A percentile compares a stretch with the other conserved stretches of the same genome.
These are phyloP conservation scores for Rhododendron kiyosumense DNA, from an alignment of 148 eudicot genomes.

Conservation along the genomic window DNA sequence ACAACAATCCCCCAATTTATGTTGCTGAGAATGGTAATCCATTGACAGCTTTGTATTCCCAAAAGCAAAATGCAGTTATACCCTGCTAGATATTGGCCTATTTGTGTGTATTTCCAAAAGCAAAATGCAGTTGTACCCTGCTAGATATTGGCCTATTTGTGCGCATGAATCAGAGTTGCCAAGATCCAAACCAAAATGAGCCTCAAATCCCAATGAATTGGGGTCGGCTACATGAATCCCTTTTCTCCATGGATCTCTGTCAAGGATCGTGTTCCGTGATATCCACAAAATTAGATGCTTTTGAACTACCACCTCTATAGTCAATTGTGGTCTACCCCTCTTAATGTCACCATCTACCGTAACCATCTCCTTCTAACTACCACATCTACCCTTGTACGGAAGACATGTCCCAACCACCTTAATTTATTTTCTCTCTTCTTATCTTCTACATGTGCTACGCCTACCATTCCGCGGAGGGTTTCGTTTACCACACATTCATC, in stretches of 20 bases:
- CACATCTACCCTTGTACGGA: neutral
- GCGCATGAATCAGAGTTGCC: neutral
- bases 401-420: neutral
- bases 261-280: neutral
- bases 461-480: neutral
- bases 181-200: neutral
- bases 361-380: neutral
- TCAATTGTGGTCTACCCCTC: neutral
- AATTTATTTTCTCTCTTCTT: neutral
- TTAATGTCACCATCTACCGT: neutral
- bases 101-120: too few species aligned
- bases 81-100: neutral
- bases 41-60: neutral
- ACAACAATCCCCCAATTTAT: slow-evolving; percentile 63
- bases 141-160: too few species aligned
- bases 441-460: neutral
- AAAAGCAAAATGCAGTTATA: neutral
- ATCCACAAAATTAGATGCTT: neutral
- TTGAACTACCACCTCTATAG: neutral
- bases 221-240: neutral
- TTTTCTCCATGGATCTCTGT: neutral
- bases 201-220: neutral
- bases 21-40: slow-evolving; percentile 67
- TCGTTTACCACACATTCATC: neutral
- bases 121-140: too few species aligned